Conservation (phyloP, 2,329 filamentous ascomycete species). For the Aaosphaeria arxii region DNA sequence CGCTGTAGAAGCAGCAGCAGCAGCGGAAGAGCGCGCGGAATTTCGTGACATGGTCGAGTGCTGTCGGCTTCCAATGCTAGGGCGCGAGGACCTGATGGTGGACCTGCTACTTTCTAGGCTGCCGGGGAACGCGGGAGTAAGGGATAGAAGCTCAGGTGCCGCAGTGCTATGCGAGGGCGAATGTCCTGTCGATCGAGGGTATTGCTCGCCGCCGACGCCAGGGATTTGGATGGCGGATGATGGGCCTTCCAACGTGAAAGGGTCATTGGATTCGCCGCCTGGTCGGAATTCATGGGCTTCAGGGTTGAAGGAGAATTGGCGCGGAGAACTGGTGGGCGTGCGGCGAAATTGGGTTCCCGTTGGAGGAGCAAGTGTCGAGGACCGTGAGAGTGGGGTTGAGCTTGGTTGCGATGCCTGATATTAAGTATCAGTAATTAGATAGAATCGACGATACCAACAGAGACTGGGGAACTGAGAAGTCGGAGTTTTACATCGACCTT, state of each 20-base stretch:
- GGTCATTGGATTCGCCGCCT: constrained; percentile 5
- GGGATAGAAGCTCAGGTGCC: constrained; percentile 27
- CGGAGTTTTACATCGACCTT: background rate
- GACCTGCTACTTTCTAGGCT: background rate
- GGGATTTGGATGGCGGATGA: constrained; percentile 7
- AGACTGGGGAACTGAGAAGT: background rate
- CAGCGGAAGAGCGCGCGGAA: too few relatives aligned
- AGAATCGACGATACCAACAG: constrained; percentile 2
- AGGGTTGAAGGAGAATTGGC: constrained; percentile 34
- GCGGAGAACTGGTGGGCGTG: constrained; percentile 23
- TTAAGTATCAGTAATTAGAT: background rate
- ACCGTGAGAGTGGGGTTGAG: constrained; percentile 16
- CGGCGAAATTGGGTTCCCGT: constrained; percentile 10
- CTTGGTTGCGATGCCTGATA: background rate
- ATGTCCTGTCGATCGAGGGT: too few relatives aligned
- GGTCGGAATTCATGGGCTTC: constrained; percentile 35
- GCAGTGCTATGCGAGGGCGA: constrained; percentile 2
- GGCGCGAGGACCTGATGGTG: constrained; percentile 1
- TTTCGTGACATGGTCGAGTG: background rate
- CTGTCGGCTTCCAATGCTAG: constrained; percentile 8
- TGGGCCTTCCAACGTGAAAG: constrained; percentile 9
- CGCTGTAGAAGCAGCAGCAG: background rate
- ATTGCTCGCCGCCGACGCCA: too few relatives aligned
- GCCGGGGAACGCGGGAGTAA: constrained; percentile 20
- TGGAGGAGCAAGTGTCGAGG: constrained; percentile 25